phyloP scores from a whole-genome alignment of 345 rosid genomes.

The Erodium maritimum region DNA sequence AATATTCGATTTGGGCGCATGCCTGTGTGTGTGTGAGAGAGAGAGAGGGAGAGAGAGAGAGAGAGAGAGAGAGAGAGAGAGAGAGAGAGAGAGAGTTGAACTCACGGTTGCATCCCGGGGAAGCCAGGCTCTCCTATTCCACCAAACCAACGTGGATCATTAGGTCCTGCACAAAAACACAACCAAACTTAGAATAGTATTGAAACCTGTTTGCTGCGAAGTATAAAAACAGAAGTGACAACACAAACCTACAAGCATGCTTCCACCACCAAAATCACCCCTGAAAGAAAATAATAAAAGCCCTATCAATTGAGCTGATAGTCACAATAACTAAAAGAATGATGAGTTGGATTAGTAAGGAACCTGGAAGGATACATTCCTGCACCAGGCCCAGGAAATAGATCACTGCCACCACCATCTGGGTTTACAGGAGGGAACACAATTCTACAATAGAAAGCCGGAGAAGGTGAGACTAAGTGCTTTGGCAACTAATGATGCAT shows the following conservation, averaged over 20 bases:
- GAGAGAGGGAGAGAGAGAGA: conserved; percentile 5
- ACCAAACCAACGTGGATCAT: conserved; percentile 53
- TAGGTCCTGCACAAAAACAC: conserved; percentile 52
- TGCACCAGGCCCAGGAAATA: conserved; percentile 62
- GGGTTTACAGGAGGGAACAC: conserved; percentile 47
- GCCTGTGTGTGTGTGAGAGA: neutral
- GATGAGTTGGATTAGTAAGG: neutral
- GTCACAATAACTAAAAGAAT: neutral
- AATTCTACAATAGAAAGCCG: conserved; percentile 27
- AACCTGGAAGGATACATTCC: conserved; percentile 72
- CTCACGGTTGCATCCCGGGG: conserved; percentile 51
- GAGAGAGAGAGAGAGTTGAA: neutral
- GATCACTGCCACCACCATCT: conserved; percentile 33
- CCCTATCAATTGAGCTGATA: neutral
- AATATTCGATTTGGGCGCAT: neutral
- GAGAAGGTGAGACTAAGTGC: neutral
- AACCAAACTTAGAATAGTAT: neutral
- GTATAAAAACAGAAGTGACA: neutral
- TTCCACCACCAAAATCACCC: conserved; percentile 43
- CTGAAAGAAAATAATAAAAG: conserved; percentile 25
- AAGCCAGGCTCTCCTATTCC: conserved; percentile 29
- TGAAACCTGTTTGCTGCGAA: neutral
- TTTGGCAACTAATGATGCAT: neutral
- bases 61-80: neutral
- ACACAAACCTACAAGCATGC: conserved; percentile 71